Evolutionary conservation across 2,329 filamentous ascomycete species (phyloP).

Genomic region (Trichoderma sp.): DNA sequence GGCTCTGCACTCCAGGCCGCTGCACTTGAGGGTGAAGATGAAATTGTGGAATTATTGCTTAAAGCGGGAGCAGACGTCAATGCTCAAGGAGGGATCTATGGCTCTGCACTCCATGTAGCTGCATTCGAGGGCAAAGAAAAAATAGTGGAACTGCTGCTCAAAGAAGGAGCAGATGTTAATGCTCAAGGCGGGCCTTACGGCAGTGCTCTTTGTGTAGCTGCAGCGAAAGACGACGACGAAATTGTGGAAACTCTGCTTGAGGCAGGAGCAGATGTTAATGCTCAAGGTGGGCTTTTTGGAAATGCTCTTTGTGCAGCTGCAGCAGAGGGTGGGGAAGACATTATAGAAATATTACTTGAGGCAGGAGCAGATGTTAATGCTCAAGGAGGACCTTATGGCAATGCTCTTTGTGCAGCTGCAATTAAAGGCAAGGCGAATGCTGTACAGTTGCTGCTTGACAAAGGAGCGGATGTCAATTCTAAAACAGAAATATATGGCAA

Average conservation of each 20-base stretch:
- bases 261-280: no score
- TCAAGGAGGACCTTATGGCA: not conserved
- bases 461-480: not conserved
- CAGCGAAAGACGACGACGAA: no score
- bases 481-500: not conserved
- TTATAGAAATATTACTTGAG: accelerated
- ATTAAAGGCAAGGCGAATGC: not conserved
- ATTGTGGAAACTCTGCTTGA: no score
- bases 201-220: not conserved
- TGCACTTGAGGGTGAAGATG: no score
- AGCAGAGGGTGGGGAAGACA: accelerated
- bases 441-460: not conserved
- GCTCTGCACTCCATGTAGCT: not conserved
- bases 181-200: no score
- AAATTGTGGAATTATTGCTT: not conserved
- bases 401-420: not conserved
- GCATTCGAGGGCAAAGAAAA: no score
- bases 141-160: no score
- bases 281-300: no score
- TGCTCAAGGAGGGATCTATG: not conserved
- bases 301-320: not conserved
- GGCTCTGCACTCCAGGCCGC: not conserved
- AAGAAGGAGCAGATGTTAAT: no score
- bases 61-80: not conserved
- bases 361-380: not conserved